Evolutionary conservation across 2,329 filamentous ascomycete species (phyloP).

Genomic region (Colletotrichum incanum): DNA sequence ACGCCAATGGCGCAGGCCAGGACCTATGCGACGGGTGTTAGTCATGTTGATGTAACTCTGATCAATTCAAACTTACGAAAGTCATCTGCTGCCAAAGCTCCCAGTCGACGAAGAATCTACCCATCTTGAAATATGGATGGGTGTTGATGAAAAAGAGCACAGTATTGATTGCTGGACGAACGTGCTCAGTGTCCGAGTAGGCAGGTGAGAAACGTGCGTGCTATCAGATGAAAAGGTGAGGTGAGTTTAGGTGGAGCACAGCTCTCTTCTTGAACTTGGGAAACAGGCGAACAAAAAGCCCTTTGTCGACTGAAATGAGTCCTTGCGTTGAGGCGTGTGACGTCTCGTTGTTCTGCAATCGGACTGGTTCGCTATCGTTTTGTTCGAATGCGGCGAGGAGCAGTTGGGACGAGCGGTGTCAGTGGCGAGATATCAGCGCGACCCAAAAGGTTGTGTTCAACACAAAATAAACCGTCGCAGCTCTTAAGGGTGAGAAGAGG

Average conservation of each 20-base stretch:
- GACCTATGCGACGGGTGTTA: constrained; percentile 66
- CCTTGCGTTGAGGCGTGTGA: constrained; percentile 12
- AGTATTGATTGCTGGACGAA: neutral
- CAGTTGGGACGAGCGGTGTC: constrained; percentile 26
- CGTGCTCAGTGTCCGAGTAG: constrained; percentile 7
- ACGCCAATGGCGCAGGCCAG: constrained; percentile 79
- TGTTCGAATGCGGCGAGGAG: constrained; percentile 34
- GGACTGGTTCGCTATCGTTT: constrained; percentile 4
- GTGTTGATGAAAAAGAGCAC: neutral
- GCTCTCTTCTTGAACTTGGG: constrained; percentile 24
- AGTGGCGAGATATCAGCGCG: constrained; percentile 22
- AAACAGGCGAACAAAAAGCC: neutral
- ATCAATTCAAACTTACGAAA: constrained; percentile 74
- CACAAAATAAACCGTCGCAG: neutral
- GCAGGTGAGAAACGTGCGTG: neutral
- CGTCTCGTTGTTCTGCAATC: constrained; percentile 18
- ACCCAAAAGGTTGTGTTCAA: neutral
- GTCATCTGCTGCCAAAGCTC: constrained; percentile 91
- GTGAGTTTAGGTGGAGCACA: constrained; percentile 17
- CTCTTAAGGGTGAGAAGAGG: neutral
- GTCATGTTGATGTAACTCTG: constrained; percentile 17
- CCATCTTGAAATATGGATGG: constrained; percentile 46
- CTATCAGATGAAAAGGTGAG: constrained; percentile 12
- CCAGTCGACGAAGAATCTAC: constrained; percentile 78
- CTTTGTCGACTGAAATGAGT: constrained; percentile 3